phyloP scores from a whole-genome alignment of 345 rosid genomes.

The Melaleuca quinquenervia region DNA sequence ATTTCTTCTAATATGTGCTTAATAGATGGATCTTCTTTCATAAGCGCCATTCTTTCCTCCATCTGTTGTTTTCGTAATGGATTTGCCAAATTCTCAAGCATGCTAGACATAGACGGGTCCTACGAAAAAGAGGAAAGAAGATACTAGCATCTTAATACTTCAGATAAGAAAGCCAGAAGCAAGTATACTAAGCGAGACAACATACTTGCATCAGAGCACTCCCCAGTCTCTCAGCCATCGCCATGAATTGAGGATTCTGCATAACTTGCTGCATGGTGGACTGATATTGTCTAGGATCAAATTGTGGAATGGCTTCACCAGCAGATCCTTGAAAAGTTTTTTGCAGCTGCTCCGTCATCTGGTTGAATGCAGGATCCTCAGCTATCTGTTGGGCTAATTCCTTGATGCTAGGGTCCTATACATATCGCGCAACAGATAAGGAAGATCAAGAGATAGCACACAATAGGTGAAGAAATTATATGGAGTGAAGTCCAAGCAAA shows the following conservation, averaged over 20 bases:
- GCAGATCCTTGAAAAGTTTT: constrained; percentile 25
- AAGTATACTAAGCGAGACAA: not conserved
- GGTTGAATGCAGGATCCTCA: constrained; percentile 35
- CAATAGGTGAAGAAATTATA: not conserved
- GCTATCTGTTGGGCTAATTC: constrained; percentile 43
- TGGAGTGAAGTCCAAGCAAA: not conserved
- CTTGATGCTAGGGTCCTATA: constrained; percentile 41
- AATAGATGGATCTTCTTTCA: constrained; percentile 83
- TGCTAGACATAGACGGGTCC: constrained; percentile 93
- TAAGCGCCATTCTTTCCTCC: constrained; percentile 76
- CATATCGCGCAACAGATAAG: not conserved
- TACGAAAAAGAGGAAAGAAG: constrained; percentile 11
- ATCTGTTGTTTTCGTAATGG: constrained; percentile 73
- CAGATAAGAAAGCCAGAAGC: not conserved
- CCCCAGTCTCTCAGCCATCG: constrained; percentile 46
- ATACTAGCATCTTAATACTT: not conserved
- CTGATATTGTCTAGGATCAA: constrained; percentile 36
- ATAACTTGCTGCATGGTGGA: constrained; percentile 43
- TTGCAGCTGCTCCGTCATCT: constrained; percentile 47
- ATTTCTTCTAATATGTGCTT: constrained; percentile 90
- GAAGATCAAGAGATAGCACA: not conserved
- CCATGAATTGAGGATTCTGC: constrained; percentile 45
- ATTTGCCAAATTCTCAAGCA: constrained; percentile 71
- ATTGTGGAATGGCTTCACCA: constrained; percentile 18
- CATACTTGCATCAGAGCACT: constrained; percentile 66